phyloP scores from a whole-genome alignment of 495 filamentous ascomycete genomes.

The Penicillium argentinense region DNA sequence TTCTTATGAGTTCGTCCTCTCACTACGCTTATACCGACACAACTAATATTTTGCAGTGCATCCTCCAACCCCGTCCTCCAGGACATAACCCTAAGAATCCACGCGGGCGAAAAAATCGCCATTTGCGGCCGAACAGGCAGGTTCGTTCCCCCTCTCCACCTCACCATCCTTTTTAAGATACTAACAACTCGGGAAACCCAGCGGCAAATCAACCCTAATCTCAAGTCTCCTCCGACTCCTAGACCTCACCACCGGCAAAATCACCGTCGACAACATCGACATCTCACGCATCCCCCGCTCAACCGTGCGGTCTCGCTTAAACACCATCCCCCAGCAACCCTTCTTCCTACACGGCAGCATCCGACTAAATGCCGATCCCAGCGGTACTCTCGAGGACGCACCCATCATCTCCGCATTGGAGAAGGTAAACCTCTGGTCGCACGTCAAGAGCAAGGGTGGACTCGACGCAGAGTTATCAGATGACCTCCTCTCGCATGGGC shows the following conservation, averaged over 20 bases:
- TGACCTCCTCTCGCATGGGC: slow-evolving; percentile 41
- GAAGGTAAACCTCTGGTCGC: slow-evolving; percentile 37
- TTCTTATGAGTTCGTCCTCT: slow-evolving; percentile 25
- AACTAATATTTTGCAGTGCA: slow-evolving; percentile 6
- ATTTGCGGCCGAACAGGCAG: slow-evolving; percentile 49
- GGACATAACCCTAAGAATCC: slow-evolving; percentile 13
- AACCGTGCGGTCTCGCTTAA: slow-evolving; percentile 33
- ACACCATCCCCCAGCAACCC: slow-evolving; percentile 49
- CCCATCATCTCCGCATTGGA: slow-evolving; percentile 37
- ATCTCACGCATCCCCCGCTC: slow-evolving; percentile 32
- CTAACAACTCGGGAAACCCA: slow-evolving; percentile 1
- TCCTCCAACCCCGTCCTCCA: slow-evolving; percentile 18
- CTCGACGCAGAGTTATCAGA: slow-evolving; percentile 39
- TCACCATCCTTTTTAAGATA: neutral
- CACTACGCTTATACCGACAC: neutral
- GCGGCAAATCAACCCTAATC: slow-evolving; percentile 44
- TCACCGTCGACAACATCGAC: slow-evolving; percentile 48
- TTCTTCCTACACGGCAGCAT: slow-evolving; percentile 45
- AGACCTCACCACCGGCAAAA: slow-evolving; percentile 32
- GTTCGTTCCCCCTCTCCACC: slow-evolving; percentile 4
- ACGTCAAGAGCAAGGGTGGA: slow-evolving; percentile 39
- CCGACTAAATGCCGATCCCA: slow-evolving; percentile 47
- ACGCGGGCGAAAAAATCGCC: slow-evolving; percentile 41
- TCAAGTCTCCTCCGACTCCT: slow-evolving; percentile 43
- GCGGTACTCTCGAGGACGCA: slow-evolving; percentile 28